Percentiles rank a stretch among this genome's conserved stretches.
Evolutionary conservation across 805 yeast genomes (phyloP).

Genomic region (Candida boleticola): DNA sequence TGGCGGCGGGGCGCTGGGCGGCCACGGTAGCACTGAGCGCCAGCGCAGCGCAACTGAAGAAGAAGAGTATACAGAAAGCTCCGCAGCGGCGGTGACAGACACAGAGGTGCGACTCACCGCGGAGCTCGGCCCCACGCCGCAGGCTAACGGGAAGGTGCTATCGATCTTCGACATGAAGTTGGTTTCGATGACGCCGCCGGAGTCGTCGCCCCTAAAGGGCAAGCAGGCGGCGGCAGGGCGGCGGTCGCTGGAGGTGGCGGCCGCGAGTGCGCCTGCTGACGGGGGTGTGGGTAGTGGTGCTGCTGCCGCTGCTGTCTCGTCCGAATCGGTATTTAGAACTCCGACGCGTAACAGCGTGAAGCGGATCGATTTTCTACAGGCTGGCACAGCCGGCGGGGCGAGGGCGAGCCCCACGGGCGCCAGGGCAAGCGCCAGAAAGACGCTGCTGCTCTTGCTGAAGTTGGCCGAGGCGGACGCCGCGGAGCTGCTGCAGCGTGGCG

Average conservation of each 20-base stretch:
- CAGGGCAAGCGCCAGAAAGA: background rate
- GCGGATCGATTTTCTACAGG: constrained; percentile 10
- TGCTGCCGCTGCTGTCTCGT: background rate
- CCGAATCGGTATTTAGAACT: constrained; percentile 25
- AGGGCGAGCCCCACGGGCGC: background rate
- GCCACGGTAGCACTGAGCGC: background rate
- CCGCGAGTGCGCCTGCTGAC: background rate
- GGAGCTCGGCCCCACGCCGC: constrained; percentile 81
- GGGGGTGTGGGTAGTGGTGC: too few species aligned
- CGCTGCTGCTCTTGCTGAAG: background rate
- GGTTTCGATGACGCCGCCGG: constrained; percentile 33
- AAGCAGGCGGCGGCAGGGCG: constrained; percentile 9
- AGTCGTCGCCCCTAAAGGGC: constrained; percentile 37
- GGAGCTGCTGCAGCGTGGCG: background rate
- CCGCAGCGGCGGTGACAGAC: background rate
- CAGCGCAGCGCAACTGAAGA: background rate
- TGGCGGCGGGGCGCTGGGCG: background rate
- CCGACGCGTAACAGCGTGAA: constrained; percentile 26
- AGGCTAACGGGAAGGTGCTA: constrained; percentile 70
- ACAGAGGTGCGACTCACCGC: background rate
- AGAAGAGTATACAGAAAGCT: background rate
- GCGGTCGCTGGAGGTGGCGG: background rate
- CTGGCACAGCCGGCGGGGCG: too few species aligned
- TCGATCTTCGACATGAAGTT: constrained; percentile 63
- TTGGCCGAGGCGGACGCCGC: background rate